phyloP scores from a whole-genome alignment of 2,329 filamentous ascomycete genomes.

The Fusarium globosum region DNA sequence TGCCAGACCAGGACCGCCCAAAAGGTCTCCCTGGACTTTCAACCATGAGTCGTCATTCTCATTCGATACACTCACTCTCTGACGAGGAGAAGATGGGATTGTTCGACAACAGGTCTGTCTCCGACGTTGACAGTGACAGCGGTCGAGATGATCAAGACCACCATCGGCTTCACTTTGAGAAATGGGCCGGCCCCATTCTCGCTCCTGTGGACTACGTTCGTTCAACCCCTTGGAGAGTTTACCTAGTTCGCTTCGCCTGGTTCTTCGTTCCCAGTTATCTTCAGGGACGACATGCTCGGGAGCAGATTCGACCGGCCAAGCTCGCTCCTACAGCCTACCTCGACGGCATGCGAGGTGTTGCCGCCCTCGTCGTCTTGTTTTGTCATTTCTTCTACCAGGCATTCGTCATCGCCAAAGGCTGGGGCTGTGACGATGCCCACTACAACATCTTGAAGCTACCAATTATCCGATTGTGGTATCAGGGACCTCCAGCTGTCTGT shows the following conservation, averaged over 20 bases:
- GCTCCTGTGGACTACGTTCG: conserved; percentile 45
- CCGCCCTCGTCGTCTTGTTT: conserved; percentile 66
- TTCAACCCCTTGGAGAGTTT: conserved; percentile 51
- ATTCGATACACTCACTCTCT: conserved; percentile 49
- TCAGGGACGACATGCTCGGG: conserved; percentile 56
- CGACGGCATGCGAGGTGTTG: conserved; percentile 67
- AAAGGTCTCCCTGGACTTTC: neutral
- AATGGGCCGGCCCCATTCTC: conserved; percentile 50
- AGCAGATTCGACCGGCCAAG: conserved; percentile 54
- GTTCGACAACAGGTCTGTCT: conserved; percentile 56
- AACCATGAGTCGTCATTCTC: conserved; percentile 55
- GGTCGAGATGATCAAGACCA: conserved; percentile 53
- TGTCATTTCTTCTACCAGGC: conserved; percentile 67
- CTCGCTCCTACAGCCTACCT: conserved; percentile 67
- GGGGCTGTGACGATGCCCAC: conserved; percentile 58
- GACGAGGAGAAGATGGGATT: conserved; percentile 59
- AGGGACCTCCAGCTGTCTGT: conserved; percentile 67
- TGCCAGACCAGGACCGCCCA: neutral
- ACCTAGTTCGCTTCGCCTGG: conserved; percentile 53
- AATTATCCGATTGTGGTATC: conserved; percentile 64
- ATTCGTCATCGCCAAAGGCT: conserved; percentile 63
- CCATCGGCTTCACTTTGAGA: conserved; percentile 45
- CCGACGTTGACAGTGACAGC: conserved; percentile 58
- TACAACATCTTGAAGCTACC: conserved; percentile 63
- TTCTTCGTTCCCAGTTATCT: conserved; percentile 67